phyloP scores from a whole-genome alignment of 495 filamentous ascomycete species.

The Penicillium bovifimosum region DNA sequence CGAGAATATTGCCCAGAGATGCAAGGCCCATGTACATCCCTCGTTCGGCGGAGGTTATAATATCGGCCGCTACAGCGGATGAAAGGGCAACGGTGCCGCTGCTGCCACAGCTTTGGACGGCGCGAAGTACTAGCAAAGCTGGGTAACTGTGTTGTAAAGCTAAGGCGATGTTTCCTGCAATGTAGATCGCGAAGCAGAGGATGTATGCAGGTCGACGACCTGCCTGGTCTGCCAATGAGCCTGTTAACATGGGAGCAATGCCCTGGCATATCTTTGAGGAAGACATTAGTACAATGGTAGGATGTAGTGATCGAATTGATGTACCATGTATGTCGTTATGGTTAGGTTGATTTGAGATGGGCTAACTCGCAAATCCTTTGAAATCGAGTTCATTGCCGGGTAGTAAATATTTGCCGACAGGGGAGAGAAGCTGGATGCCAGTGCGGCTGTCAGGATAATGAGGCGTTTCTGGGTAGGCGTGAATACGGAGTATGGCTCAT shows the following conservation, averaged over 20 bases:
- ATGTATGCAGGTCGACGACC: conserved; percentile 48
- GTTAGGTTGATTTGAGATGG: conserved; percentile 44
- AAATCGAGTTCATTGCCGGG: conserved; percentile 40
- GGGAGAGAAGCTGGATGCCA: conserved; percentile 32
- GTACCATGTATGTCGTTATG: conserved; percentile 46
- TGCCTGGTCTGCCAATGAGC: conserved; percentile 42
- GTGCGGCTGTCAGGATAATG: conserved; percentile 26
- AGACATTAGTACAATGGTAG: not conserved
- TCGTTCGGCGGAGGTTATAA: conserved; percentile 40
- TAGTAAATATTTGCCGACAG: conserved; percentile 47
- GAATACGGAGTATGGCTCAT: conserved; percentile 20
- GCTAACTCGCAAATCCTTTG: conserved; percentile 34
- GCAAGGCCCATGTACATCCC: conserved; percentile 44
- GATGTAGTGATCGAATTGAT: not conserved
- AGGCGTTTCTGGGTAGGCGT: conserved; percentile 22
- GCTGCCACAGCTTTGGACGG: conserved; percentile 46
- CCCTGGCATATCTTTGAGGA: conserved; percentile 42
- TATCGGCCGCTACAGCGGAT: conserved; percentile 42
- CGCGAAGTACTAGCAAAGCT: conserved; percentile 43
- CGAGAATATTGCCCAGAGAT: conserved; percentile 31
- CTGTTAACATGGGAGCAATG: conserved; percentile 46
- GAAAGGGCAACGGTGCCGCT: conserved; percentile 44
- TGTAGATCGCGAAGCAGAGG: conserved; percentile 43
- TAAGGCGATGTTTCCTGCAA: conserved; percentile 42
- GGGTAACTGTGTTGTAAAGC: conserved; percentile 41